Percentiles rank a stretch among this genome's conserved stretches.
phyloP scores from a whole-genome alignment of 2,329 filamentous ascomycete genomes.

The Arachnomyces sp. region DNA sequence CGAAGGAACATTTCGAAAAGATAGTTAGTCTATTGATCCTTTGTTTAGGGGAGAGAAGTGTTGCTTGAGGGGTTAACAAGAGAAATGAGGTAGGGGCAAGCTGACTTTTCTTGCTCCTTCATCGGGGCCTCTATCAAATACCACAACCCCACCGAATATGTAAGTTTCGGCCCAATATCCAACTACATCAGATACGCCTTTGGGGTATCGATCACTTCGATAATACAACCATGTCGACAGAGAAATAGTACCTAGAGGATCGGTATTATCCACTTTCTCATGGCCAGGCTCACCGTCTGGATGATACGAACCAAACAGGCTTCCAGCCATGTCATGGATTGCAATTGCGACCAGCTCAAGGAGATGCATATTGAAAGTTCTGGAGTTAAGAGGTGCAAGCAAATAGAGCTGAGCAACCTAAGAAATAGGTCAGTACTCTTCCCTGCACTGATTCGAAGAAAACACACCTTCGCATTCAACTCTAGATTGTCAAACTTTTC shows the following conservation, averaged over 20 bases:
- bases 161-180: constrained; percentile 5
- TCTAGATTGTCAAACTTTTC: background rate
- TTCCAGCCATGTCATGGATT: constrained; percentile 3
- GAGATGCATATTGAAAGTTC: constrained; percentile 4
- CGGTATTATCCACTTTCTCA: background rate
- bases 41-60: too few relatives aligned
- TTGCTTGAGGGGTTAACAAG: too few relatives aligned
- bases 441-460: background rate
- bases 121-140: constrained; percentile 4
- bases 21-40: too few relatives aligned
- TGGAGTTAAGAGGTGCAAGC: background rate
- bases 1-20: too few relatives aligned
- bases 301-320: constrained; percentile 1
- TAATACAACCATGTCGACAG: constrained; percentile 1
- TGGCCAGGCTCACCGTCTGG: constrained; percentile 1
- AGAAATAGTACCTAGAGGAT: background rate
- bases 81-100: too few relatives aligned
- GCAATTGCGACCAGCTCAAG: constrained; percentile 2
- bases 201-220: background rate
- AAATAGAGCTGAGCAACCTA: constrained; percentile 2
- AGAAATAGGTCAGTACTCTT: background rate
- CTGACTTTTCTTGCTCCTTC: constrained; percentile 2
- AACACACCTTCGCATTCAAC: background rate
- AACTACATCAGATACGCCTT: constrained; percentile 1
- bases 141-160: constrained; percentile 4